These are phyloP conservation scores for Leccinum variicolor DNA, from an alignment of 768 basidiomycete species.

Conservation along the genomic window DNA sequence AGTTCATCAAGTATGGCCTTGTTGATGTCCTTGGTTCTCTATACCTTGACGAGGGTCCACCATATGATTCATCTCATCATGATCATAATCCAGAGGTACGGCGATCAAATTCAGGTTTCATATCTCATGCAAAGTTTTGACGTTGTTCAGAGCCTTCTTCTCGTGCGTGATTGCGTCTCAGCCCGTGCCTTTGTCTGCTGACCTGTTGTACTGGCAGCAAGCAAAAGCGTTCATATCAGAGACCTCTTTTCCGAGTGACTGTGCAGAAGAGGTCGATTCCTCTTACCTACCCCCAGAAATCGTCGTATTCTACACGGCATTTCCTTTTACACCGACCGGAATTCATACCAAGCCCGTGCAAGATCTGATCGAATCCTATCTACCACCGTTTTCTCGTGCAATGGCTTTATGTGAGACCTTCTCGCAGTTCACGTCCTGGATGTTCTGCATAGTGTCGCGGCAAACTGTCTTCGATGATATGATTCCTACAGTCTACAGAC, in stretches of 20 bases:
- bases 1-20: slow-evolving; percentile 20
- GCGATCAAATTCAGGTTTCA: background rate
- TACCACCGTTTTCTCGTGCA: slow-evolving; percentile 43
- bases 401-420: slow-evolving; percentile 44
- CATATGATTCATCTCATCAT: slow-evolving; percentile 28
- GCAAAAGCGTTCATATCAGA: slow-evolving; percentile 10
- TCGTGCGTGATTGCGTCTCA: slow-evolving; percentile 30
- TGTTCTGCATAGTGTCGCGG: slow-evolving; percentile 47
- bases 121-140: slow-evolving; percentile 2
- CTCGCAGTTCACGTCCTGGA: slow-evolving; percentile 48
- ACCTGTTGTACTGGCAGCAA: background rate
- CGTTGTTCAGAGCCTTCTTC: slow-evolving; percentile 37
- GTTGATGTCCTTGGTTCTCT: slow-evolving; percentile 42
- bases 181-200: background rate
- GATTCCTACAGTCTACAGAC: slow-evolving; percentile 42
- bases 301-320: slow-evolving; percentile 39
- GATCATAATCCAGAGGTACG: slow-evolving; percentile 51
- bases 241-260: background rate
- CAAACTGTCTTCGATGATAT: slow-evolving; percentile 43
- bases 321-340: slow-evolving; percentile 43
- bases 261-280: slow-evolving; percentile 38
- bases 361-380: slow-evolving; percentile 41
- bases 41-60: slow-evolving; percentile 37
- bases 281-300: slow-evolving; percentile 45
- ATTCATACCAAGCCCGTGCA: slow-evolving; percentile 34